These are phyloP conservation scores for Cryptococcus hybrid DNA, from an alignment of 1,284 basidiomycete species.

Conservation along the genomic window DNA sequence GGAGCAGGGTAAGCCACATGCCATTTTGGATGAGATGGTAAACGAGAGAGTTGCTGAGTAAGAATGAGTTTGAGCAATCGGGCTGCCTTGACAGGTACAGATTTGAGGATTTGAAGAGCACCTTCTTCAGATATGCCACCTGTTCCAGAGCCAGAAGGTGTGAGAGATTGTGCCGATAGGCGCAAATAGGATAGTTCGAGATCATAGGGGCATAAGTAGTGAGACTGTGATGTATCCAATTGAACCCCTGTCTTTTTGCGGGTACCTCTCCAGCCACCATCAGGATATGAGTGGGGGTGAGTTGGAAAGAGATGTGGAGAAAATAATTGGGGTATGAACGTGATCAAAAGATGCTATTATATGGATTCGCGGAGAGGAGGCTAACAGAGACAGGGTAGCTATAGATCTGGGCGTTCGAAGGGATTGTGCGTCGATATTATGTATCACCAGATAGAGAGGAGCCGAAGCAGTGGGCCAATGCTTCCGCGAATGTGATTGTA, in stretches of 20 bases:
- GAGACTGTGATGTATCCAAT: conserved; percentile 84
- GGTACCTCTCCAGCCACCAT: conserved; percentile 17
- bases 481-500: conserved; percentile 26
- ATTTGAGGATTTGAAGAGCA: conserved; percentile 75
- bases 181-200: conserved; percentile 61
- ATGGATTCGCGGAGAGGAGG: conserved; percentile 69
- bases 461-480: conserved; percentile 51
- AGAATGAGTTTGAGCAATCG: conserved; percentile 71
- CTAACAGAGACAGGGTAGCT: conserved; percentile 65
- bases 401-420: conserved; percentile 60
- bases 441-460: conserved; percentile 72
- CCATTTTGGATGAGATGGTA: conserved; percentile 47
- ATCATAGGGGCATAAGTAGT: conserved; percentile 79
- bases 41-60: conserved; percentile 61
- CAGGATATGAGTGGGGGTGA: conserved; percentile 26
- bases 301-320: conserved; percentile 48
- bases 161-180: conserved; percentile 25
- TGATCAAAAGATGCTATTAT: conserved; percentile 81
- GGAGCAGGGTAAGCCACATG: conserved; percentile 17
- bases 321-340: conserved; percentile 73
- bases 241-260: conserved; percentile 55
- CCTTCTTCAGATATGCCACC: conserved; percentile 70
- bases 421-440: conserved; percentile 77
- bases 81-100: conserved; percentile 81
- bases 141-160: conserved; percentile 15